Base-by-base conservation (phyloP, 129 eudicot species). In the Flaveria linearis region DNA sequence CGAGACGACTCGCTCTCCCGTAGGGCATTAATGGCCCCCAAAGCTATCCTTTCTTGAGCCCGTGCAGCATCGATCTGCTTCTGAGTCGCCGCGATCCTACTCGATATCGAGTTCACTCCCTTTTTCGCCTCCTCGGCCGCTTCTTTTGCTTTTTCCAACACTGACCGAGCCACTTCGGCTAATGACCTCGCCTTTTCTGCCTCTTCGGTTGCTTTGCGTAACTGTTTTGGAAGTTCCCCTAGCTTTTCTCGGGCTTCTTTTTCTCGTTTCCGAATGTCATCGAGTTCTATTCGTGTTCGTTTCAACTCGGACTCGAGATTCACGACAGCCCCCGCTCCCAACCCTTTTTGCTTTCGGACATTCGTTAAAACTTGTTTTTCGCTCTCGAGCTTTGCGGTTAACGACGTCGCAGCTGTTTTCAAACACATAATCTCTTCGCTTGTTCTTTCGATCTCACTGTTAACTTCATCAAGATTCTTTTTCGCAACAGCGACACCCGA, bases 21-120 rank as follows among this genome's bases (percentile, higher is more conserved):
- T 17, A 88, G 86, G 1, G 91, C 97, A 3, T 41, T 90, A 41
- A 93, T 88, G 10, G 98, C 96, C 3, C 84, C 97, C 7, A 87
- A 46, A 2, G 97, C 98, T 80, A 90, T 65, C 82, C 86, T 91
- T 62, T 93, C 98, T 3, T 94, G 76, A 17, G 93, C 97, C 69
- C 85, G 87, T 23, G 97, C 89, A 12, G 96, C 93, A 36, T 93
- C 97, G 42, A 93, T 91, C 73, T 93, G 96, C 84, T 93, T 93
- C 72, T 82, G 89, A 42, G 89, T 88, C 0, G 88, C 91, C n/a
- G 80, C 75, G 43, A 93, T 57, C 63, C 85, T 74, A 60, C 85
- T 77, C 64, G 83, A 86, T 65, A 87, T 28, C 0, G 92, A 82
- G 73, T 67, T 79, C 46, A 82, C 91, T 71, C 92, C 96, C 0